Evolutionary conservation across 139 green algal species (phyloP), one percentile per base, ranked within the genome.

Genomic region (Picochlorum sp.): DNA sequence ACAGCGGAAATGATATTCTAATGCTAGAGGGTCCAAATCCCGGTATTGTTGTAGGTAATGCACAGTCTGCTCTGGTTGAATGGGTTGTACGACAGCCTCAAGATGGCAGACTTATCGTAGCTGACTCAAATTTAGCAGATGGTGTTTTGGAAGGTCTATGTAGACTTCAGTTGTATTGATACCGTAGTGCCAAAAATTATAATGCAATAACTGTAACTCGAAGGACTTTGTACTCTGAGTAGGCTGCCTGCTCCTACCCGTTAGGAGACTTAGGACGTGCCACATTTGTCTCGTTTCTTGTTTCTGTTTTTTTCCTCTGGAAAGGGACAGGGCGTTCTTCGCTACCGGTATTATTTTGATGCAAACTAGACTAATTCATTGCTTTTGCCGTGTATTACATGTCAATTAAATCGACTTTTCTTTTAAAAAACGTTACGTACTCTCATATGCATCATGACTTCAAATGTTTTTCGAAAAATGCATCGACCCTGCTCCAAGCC

Each of bases 1-100:
- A 96, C 77, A 82, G 61, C 16, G 88, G 86, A 31, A 96, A 96
- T 64, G 89, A 96, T 69, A 89, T 89, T 35, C 70, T 94, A 36
- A 95, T 96, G 89, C 75, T 96, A 29, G 75, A 73, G 35, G 65
- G 68, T 1, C 36, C 54, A 28, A 85, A 81, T 51, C 61, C 35
- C 8, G 73, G 67, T 25, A 81, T 91, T 29, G 76, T 90, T 20
- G 86, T 94, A 30, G 85, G 81, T 35, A 94, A 94, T 52, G 83
- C 86, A 25, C 84, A 94, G 70, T 61, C 67, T 3, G 80, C 83
- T 65, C 72, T 89, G 18, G 31, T 76, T n/a, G 43, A 76, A 14
- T 93, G 84, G 84, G 64, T 84, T 25, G 50, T 79, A 7, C 28
- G 59, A 31, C 81, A 89, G 63, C 62, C 64, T 9, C 83, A 89